Evolutionary conservation across 805 yeast species (phyloP).

Genomic region (Alloascoidea africana): DNA sequence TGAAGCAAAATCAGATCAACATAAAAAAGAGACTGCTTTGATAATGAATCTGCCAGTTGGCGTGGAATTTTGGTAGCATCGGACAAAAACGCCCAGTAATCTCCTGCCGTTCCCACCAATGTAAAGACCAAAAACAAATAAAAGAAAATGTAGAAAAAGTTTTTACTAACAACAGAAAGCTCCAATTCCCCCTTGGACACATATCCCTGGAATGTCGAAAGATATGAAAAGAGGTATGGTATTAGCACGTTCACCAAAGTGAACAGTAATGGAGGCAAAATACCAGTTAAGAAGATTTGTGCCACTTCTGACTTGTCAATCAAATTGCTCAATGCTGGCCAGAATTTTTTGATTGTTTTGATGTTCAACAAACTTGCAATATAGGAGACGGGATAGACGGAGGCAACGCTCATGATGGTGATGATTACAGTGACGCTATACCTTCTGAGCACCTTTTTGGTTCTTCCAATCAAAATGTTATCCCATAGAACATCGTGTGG

Average conservation of each 20-base stretch:
- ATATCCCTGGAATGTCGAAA: slow-evolving; percentile 75
- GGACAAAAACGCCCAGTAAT: slow-evolving; percentile 62
- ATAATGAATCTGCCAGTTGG: slow-evolving; percentile 69
- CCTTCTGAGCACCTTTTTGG: slow-evolving; percentile 49
- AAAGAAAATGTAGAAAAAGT: slow-evolving; percentile 88
- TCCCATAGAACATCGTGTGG: slow-evolving; percentile 94
- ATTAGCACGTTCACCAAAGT: slow-evolving; percentile 68
- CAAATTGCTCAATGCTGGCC: slow-evolving; percentile 69
- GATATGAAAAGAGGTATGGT: slow-evolving; percentile 77
- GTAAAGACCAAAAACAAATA: slow-evolving; percentile 90
- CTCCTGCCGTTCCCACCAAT: slow-evolving; percentile 81
- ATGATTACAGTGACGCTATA: slow-evolving; percentile 52
- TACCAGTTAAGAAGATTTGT: slow-evolving; percentile 67
- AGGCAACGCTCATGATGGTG: slow-evolving; percentile 51
- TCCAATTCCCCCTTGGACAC: slow-evolving; percentile 91
- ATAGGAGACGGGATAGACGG: slow-evolving; percentile 74
- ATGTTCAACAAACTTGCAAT: slow-evolving; percentile 70
- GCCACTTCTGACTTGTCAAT: slow-evolving; percentile 56
- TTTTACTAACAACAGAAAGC: slow-evolving; percentile 76
- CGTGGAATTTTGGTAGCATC: slow-evolving; percentile 85
- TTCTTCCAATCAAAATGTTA: slow-evolving; percentile 66
- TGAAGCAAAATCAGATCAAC: slow-evolving; percentile 75
- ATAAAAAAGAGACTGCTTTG: slow-evolving; percentile 71
- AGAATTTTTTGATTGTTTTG: slow-evolving; percentile 60
- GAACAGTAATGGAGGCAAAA: slow-evolving; percentile 83